Base-by-base conservation (phyloP, 164 flowering plant species). In the Magnolia officinalis region DNA sequence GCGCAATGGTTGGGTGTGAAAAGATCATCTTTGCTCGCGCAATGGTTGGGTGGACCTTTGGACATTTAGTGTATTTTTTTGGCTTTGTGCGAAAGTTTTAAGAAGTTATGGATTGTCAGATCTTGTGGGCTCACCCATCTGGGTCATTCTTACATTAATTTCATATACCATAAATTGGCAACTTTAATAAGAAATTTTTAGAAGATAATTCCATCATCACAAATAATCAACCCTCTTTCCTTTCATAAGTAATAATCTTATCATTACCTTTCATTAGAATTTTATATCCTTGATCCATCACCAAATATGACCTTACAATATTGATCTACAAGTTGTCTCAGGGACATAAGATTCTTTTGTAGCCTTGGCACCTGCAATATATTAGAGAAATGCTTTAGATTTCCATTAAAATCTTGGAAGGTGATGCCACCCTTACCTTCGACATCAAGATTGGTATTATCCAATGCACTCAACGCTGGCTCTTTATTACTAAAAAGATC, bases 291-390 rank as follows among this genome's bases (percentile, higher is more conserved):
- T 26, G 26, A 26, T 26, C 21, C 63, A 8, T 13, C 16, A n/a
- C 13, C 1, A 16, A 72, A 72, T 6, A 50, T 21, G 13, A 72
- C 11, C 1, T 72, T 20, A 55, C 50, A 55, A 13, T 63, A 23
- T 52, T 52, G 74, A 72, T 72, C 74, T 72, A 72, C 63, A 14
- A 72, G 29, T n/a, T 72, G 74, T 4, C 74, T 59, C 3, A 20
- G 11, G 19, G 74, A 51, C 18, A 51, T 52, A 2, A 72, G 26
- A 72, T 72, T 72, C 45, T 72, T 72, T 14, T n/a, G 19, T 3
- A 50, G 24, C 50, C 50, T 72, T 50, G 63, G 74, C 18, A 72
- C 8, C 50, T 50, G 13, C 26, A 72, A 19, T 29, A 70, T 50
- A 49, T 70, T 70, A 16, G 6, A 31, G 5, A 37, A 19, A 70